Base-by-base conservation (phyloP, 108 stramenopile genomes). In the Pinguiococcus pyrenoidosus region DNA sequence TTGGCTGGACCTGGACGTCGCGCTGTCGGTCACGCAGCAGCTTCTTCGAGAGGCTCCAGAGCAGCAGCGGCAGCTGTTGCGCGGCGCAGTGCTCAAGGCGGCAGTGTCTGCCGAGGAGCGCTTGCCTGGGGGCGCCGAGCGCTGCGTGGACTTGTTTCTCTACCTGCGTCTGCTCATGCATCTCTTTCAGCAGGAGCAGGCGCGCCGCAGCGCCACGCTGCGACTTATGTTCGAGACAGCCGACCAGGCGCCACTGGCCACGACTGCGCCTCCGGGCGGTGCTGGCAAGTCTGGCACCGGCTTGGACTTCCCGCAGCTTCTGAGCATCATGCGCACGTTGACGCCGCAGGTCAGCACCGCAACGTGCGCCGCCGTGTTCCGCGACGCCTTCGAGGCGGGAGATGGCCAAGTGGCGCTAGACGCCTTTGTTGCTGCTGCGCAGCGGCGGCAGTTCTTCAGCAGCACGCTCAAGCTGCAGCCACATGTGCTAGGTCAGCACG, bases 141-240 rank as follows among this genome's bases (percentile, higher is more conserved):
- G 47, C 17, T 33, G 32, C 9, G 37, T 50, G 4, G 49, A 59
- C 34, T 4, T 59, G 18, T 35, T 36, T 17, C 23, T 51, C 25
- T 59, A 50, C 29, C 49, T 59, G 4, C 37, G 58, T 7, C 10
- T 47, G 14, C 18, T 59, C 0, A 23, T 51, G 49, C 49, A 59
- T 12, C 28, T 50, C 7, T 59, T 42, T 16, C 49, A 51, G 10
- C 51, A 52, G 9, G 67, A 68, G 32, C 38, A 61, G 32, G 32
- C 55, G 1, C 59, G 56, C 34, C 45, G 67, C 4, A n/a, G 43
- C n/a, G 67, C 67, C 2, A 60, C 67, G 7, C 37, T 77, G 8
- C 51, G 72, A 28, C 49, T 71, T 18, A 71, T 77, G 76, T 73
- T 77, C 51, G 72, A 55, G 17, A 37, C 62, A 6, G 53, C 53